phyloP scores from a whole-genome alignment of 2,329 filamentous ascomycete genomes.

The Drechslera avenae region DNA sequence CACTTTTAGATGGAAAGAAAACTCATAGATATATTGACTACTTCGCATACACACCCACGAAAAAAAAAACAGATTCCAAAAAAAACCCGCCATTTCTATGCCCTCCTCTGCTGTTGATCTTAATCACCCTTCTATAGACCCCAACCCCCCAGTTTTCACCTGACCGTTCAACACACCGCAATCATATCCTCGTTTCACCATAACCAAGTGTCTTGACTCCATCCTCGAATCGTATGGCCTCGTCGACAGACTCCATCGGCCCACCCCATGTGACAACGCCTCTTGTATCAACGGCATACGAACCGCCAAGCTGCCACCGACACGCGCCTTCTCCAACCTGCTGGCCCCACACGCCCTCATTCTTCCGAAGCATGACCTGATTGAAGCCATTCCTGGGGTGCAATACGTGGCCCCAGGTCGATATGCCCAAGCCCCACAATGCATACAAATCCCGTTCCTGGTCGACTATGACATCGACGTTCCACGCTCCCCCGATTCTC shows the following conservation, averaged over 20 bases:
- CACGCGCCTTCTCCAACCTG: slow-evolving; percentile 44
- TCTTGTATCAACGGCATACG: slow-evolving; percentile 40
- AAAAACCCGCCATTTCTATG: no score
- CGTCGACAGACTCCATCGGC: slow-evolving; percentile 45
- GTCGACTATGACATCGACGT: slow-evolving; percentile 62
- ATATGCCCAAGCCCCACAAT: slow-evolving; percentile 63
- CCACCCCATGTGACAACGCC: slow-evolving; percentile 43
- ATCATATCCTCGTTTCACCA: slow-evolving; percentile 11
- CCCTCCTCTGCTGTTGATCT: no score
- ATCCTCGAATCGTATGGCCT: slow-evolving; percentile 38
- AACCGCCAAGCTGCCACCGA: slow-evolving; percentile 44
- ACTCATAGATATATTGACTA: no score
- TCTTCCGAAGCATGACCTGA: slow-evolving; percentile 43
- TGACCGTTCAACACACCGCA: background rate
- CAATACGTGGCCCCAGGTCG: slow-evolving; percentile 42
- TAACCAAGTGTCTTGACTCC: slow-evolving; percentile 39
- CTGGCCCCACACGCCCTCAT: slow-evolving; percentile 44
- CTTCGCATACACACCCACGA: no score
- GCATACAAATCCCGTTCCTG: slow-evolving; percentile 63
- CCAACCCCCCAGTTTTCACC: background rate
- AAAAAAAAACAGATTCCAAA: no score
- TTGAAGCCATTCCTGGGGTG: slow-evolving; percentile 45
- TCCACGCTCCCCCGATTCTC: slow-evolving; percentile 63
- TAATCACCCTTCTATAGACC: no score
- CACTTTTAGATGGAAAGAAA: background rate